These are phyloP conservation scores for Boechera retrofracta DNA, from an alignment of 345 rosid genomes.

Conservation along the genomic window DNA sequence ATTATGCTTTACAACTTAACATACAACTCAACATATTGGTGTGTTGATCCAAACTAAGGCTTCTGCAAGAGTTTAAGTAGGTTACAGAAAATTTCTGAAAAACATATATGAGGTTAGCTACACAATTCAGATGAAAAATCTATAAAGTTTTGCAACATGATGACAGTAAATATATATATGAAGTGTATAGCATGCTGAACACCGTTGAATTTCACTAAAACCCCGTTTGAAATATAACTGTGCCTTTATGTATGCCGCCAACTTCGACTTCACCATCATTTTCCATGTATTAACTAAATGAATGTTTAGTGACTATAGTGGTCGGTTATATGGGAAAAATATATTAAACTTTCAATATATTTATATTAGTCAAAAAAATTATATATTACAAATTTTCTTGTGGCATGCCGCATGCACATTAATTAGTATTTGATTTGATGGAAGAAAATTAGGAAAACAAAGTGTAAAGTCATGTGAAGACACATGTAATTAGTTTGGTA, in stretches of 20 bases:
- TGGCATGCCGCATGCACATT: slow-evolving; percentile 9
- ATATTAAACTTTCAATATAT: not conserved
- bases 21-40: not conserved
- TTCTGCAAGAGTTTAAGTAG: not conserved
- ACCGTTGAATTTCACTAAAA: not conserved
- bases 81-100: not conserved
- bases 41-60: not conserved
- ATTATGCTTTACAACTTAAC: not conserved
- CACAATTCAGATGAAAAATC: not conserved
- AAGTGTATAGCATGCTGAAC: slow-evolving; percentile 4
- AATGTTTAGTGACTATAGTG: slow-evolving; percentile 5
- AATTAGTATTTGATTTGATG: slow-evolving; percentile 15
- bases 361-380: not conserved
- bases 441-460: slow-evolving; percentile 5
- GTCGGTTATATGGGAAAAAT: slow-evolving; percentile 6
- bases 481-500: slow-evolving; percentile 40
- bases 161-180: not conserved
- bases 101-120: not conserved
- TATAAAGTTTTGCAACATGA: not conserved
- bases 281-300: not conserved
- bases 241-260: slow-evolving; percentile 17
- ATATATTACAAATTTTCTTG: not conserved
- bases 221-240: not conserved
- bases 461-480: slow-evolving; percentile 32
- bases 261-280: slow-evolving; percentile 19